phyloP scores from a whole-genome alignment of 768 basidiomycete species.

The Lactarius tabidus region DNA sequence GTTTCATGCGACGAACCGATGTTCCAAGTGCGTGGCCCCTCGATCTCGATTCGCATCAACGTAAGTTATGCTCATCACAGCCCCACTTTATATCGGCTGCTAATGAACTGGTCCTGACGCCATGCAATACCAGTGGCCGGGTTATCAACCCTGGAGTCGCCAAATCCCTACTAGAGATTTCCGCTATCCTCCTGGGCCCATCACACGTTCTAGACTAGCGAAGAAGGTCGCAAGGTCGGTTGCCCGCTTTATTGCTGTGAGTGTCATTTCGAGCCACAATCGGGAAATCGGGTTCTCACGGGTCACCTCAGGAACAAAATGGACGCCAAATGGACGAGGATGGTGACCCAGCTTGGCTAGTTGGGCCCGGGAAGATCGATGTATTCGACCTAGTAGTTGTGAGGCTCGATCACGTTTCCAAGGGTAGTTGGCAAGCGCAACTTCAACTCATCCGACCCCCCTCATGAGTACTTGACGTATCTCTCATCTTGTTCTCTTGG shows the following conservation, averaged over 20 bases:
- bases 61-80: slow-evolving; percentile 36
- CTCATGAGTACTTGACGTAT: slow-evolving; percentile 2
- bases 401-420: slow-evolving; percentile 77
- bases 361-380: slow-evolving; percentile 53
- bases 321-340: slow-evolving; percentile 58
- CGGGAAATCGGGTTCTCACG: neutral
- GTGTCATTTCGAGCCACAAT: slow-evolving; percentile 24
- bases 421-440: slow-evolving; percentile 81
- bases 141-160: slow-evolving; percentile 71
- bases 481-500: neutral
- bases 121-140: slow-evolving; percentile 58
- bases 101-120: slow-evolving; percentile 16
- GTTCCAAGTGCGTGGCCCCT: slow-evolving; percentile 70
- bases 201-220: slow-evolving; percentile 70
- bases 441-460: slow-evolving; percentile 43
- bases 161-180: slow-evolving; percentile 84
- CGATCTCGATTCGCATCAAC: slow-evolving; percentile 75
- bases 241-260: slow-evolving; percentile 59
- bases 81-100: too few species aligned
- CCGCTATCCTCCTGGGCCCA: slow-evolving; percentile 69
- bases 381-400: slow-evolving; percentile 69
- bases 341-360: slow-evolving; percentile 55
- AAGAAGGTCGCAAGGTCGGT: slow-evolving; percentile 79
- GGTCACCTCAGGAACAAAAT: slow-evolving; percentile 43
- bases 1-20: slow-evolving; percentile 58